phyloP scores from a whole-genome alignment of 23 red algal species.

The Gracilaria vermiculophylla region DNA sequence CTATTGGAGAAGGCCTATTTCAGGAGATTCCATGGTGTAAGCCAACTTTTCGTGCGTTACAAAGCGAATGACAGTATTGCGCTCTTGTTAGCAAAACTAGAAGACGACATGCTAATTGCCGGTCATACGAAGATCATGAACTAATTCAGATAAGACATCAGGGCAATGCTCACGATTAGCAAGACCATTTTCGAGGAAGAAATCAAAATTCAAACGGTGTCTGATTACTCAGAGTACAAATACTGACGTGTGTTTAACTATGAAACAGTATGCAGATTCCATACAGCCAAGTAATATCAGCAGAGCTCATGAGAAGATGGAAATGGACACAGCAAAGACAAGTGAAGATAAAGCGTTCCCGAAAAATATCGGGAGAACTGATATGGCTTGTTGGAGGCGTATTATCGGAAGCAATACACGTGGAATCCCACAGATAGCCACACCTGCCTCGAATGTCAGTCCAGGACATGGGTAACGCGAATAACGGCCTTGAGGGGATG shows the following conservation, averaged over 20 bases:
- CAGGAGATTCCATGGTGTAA: background rate
- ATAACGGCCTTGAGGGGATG: background rate
- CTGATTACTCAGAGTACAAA: background rate
- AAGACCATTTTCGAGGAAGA: constrained; percentile 11
- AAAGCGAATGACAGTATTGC: background rate
- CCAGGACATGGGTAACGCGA: background rate
- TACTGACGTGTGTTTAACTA: background rate
- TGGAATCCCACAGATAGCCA: background rate
- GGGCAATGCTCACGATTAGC: background rate
- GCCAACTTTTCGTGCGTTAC: background rate
- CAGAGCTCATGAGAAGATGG: background rate
- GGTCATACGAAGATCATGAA: background rate
- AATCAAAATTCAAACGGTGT: constrained; percentile 15
- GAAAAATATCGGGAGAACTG: background rate
- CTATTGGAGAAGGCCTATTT: background rate
- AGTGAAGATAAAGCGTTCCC: background rate
- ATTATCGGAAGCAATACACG: background rate
- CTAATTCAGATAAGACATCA: background rate
- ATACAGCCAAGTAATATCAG: background rate
- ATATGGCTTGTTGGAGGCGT: constrained; percentile 5
- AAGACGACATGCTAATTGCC: background rate
- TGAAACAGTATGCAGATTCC: background rate
- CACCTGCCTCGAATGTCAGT: background rate
- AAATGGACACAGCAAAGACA: background rate
- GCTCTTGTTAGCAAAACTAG: background rate